Evolutionary conservation across 495 filamentous ascomycete genomes (phyloP).

Genomic region (Aspergillus olivimuriae): DNA sequence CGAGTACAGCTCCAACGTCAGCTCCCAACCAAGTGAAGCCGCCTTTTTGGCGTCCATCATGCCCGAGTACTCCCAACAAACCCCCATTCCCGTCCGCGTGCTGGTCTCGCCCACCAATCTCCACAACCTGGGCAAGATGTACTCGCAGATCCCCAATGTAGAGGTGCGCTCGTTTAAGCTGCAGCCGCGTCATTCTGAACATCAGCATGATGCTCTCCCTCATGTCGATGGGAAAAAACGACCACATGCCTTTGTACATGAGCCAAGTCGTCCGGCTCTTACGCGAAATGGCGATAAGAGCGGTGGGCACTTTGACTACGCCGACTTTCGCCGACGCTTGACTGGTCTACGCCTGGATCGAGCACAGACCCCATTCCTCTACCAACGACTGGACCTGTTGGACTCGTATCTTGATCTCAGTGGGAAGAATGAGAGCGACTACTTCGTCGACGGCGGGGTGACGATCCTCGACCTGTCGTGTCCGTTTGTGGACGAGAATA

Average conservation of each 20-base stretch:
- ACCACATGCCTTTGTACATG: constrained; percentile 48
- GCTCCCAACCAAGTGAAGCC: constrained; percentile 55
- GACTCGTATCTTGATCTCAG: constrained; percentile 36
- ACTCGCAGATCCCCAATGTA: constrained; percentile 25
- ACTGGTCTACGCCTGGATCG: constrained; percentile 15
- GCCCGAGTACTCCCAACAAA: constrained; percentile 13
- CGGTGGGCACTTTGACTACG: constrained; percentile 45
- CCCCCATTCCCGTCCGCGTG: constrained; percentile 49
- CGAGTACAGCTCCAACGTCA: constrained; percentile 45
- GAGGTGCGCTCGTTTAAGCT: constrained; percentile 48
- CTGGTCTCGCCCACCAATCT: constrained; percentile 59
- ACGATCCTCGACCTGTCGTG: constrained; percentile 71
- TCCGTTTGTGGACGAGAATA: constrained; percentile 58
- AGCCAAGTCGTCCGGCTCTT: constrained; percentile 42
- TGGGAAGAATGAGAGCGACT: constrained; percentile 5
- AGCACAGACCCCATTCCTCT: constrained; percentile 25
- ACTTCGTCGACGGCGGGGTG: constrained; percentile 43
- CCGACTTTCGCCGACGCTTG: constrained; percentile 19
- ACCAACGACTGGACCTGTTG: constrained; percentile 34
- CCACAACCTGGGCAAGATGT: constrained; percentile 35
- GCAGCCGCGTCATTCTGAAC: constrained; percentile 50
- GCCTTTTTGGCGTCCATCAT: constrained; percentile 53
- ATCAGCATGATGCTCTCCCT: constrained; percentile 58
- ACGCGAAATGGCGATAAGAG: constrained; percentile 49
- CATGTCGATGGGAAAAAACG: constrained; percentile 41